Conservation (phyloP, 2,329 filamentous ascomycete species). For the Claviceps capensis region DNA sequence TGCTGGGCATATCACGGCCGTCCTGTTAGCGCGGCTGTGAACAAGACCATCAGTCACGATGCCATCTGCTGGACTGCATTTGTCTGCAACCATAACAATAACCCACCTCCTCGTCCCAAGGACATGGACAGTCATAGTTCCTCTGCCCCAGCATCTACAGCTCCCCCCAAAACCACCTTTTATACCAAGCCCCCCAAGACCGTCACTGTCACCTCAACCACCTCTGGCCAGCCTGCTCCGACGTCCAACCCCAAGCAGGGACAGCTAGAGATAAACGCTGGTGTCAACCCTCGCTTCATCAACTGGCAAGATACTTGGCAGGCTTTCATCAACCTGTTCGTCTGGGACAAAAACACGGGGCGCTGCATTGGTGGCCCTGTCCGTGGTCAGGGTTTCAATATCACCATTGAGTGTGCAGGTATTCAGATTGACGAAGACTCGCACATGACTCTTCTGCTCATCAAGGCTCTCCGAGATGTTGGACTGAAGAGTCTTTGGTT, state of each 20-base stretch:
- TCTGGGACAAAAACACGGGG: slow-evolving; percentile 25
- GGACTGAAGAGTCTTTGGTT: slow-evolving; percentile 26
- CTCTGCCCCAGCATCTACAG: slow-evolving; percentile 18
- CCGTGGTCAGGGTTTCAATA: slow-evolving; percentile 22
- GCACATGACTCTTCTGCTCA: slow-evolving; percentile 25
- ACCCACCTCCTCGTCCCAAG: slow-evolving; percentile 19
- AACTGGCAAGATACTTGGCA: slow-evolving; percentile 26
- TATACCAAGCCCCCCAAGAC: slow-evolving; percentile 17
- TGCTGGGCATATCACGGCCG: slow-evolving; percentile 29
- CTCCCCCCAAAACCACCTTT: slow-evolving; percentile 19
- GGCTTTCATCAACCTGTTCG: slow-evolving; percentile 24
- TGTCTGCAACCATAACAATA: slow-evolving; percentile 24
- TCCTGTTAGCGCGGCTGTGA: slow-evolving; percentile 23
- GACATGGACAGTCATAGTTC: slow-evolving; percentile 23
- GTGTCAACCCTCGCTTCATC: slow-evolving; percentile 24
- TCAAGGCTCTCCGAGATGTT: slow-evolving; percentile 24
- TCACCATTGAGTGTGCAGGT: slow-evolving; percentile 23
- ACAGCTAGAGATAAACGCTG: slow-evolving; percentile 17
- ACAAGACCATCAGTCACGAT: slow-evolving; percentile 23
- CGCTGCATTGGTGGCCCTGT: slow-evolving; percentile 19
- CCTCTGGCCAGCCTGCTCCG: slow-evolving; percentile 16
- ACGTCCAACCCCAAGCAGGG: slow-evolving; percentile 17
- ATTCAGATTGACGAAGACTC: slow-evolving; percentile 24
- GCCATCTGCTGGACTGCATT: slow-evolving; percentile 27
- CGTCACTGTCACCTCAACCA: slow-evolving; percentile 9